Evolutionary conservation across 331 rosid species (phyloP).

Genomic region (Quercus tomentella): DNA sequence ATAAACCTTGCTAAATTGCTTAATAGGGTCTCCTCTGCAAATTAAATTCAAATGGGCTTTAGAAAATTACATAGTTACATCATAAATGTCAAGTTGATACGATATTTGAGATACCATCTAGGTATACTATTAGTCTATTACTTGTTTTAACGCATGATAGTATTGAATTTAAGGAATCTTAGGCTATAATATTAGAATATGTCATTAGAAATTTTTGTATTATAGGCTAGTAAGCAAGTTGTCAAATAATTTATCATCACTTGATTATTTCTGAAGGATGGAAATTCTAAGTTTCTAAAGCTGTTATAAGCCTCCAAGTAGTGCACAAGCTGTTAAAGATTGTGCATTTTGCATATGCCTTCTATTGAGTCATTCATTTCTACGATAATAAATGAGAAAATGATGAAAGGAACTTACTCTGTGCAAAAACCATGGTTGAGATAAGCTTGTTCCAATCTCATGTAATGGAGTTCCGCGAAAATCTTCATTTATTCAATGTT

Average conservation of each 20-base stretch:
- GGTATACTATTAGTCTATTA: not conserved
- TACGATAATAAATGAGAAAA: not conserved
- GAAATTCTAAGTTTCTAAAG: not conserved
- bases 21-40: slow-evolving; percentile 26
- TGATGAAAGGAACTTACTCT: not conserved
- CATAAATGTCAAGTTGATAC: not conserved
- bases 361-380: no score
- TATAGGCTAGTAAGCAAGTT: no score
- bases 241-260: no score
- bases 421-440: slow-evolving; percentile 26
- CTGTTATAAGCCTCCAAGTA: not conserved
- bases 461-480: slow-evolving; percentile 16
- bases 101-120: not conserved
- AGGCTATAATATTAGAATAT: no score
- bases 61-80: not conserved
- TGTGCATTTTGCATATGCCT: no score
- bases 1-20: slow-evolving; percentile 40
- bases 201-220: no score
- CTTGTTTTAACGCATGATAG: no score
- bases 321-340: no score
- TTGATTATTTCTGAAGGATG: not conserved
- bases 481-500: slow-evolving; percentile 19
- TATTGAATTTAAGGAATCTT: no score
- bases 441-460: slow-evolving; percentile 23
- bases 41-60: not conserved